Conservation (phyloP, 208 protist species). For the Trypanosoma platydactyli region DNA sequence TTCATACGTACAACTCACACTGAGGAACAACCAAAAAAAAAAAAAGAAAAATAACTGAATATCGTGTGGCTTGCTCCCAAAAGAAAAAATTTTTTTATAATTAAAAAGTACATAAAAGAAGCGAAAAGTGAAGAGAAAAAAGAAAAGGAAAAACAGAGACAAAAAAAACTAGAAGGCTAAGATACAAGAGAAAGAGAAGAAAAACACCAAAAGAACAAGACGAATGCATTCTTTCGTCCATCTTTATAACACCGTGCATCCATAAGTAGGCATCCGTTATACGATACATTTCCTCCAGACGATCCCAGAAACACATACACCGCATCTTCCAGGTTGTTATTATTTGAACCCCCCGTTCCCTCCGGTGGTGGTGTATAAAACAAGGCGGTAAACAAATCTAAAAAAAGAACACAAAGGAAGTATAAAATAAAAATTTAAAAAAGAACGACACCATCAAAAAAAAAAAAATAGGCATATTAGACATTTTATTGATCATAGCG, state of each 20-base stretch:
- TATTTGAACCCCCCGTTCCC: too few relatives aligned
- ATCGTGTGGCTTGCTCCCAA: not conserved
- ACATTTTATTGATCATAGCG: not conserved
- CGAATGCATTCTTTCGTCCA: too few relatives aligned
- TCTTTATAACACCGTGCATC: too few relatives aligned
- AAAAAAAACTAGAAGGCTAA: conserved; percentile 10
- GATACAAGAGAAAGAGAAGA: conserved; percentile 24
- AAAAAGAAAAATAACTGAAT: conserved; percentile 10
- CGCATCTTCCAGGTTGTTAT: too few relatives aligned
- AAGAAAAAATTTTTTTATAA: not conserved
- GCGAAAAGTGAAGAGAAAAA: too few relatives aligned
- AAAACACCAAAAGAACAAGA: not conserved
- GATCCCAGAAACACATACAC: conserved; percentile 2
- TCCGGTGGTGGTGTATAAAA: not conserved
- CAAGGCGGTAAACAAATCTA: conserved; percentile 23
- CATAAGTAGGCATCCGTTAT: too few relatives aligned
- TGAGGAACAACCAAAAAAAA: not conserved
- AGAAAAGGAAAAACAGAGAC: conserved; percentile 6
- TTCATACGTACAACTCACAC: conserved; percentile 20
- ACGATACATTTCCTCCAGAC: not conserved
- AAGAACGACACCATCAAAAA: conserved; percentile 6
- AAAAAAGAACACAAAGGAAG: conserved; percentile 22
- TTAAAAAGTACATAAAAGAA: too few relatives aligned
- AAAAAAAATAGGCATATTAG: not conserved
- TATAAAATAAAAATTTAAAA: conserved; percentile 1